These are phyloP conservation scores for Yamadazyma laniorum DNA, from an alignment of 805 yeast genomes.

Conservation along the genomic window DNA sequence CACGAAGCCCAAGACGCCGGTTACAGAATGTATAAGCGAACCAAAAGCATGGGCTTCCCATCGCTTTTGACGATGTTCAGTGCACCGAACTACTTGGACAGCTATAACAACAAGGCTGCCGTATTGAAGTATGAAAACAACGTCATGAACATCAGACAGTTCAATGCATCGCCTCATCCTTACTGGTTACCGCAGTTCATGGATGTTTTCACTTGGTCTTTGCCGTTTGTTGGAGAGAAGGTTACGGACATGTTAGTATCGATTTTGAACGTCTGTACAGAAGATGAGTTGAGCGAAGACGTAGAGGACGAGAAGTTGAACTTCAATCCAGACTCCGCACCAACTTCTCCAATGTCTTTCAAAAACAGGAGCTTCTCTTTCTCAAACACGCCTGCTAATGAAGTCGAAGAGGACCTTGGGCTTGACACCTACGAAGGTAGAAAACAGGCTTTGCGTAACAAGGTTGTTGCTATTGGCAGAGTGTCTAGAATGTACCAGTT, in stretches of 20 bases:
- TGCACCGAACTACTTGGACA: constrained; percentile 93
- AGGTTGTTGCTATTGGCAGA: constrained; percentile 94
- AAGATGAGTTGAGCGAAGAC: constrained; percentile 85
- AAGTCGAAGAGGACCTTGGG: not conserved
- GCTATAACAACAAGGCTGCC: constrained; percentile 93
- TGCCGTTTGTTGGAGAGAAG: constrained; percentile 96
- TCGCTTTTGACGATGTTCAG: constrained; percentile 86
- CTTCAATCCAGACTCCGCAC: constrained; percentile 17
- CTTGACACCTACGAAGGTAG: constrained; percentile 29
- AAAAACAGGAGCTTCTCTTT: constrained; percentile 8
- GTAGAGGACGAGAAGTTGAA: constrained; percentile 46
- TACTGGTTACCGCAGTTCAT: constrained; percentile 95
- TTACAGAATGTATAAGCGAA: constrained; percentile 87
- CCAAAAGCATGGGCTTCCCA: constrained; percentile 84
- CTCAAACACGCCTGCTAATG: constrained; percentile 1
- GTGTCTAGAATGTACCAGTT: constrained; percentile 90
- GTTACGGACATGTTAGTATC: constrained; percentile 90
- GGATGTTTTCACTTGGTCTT: constrained; percentile 97
- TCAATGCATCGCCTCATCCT: constrained; percentile 91
- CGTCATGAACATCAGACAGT: constrained; percentile 93
- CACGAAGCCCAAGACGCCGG: constrained; percentile 99
- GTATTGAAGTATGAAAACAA: constrained; percentile 87
- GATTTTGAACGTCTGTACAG: constrained; percentile 89
- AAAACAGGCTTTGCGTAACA: constrained; percentile 66
- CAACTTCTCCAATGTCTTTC: constrained; percentile 15